Evolutionary conservation across 495 filamentous ascomycete species (phyloP).

Genomic region (Tuber umbilicatum): DNA sequence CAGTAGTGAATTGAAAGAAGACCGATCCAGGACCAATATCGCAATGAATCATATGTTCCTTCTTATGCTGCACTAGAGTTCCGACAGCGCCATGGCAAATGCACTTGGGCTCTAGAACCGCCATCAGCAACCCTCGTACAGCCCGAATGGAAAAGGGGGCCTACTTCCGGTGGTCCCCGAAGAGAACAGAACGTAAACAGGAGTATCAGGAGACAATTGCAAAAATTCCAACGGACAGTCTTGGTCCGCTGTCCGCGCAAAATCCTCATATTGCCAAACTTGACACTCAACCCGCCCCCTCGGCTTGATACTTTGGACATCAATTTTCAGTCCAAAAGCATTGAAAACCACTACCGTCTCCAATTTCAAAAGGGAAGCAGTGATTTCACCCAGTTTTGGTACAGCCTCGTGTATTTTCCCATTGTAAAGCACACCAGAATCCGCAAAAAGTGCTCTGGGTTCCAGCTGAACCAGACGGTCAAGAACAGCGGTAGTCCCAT

Average conservation of each 20-base stretch:
- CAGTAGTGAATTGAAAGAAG: constrained; percentile 82
- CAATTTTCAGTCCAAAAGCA: constrained; percentile 43
- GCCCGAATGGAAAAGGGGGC: neutral
- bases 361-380: constrained; percentile 56
- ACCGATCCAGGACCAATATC: constrained; percentile 60
- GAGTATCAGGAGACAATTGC: constrained; percentile 72
- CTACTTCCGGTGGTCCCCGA: constrained; percentile 72
- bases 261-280: constrained; percentile 50
- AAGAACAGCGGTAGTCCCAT: constrained; percentile 60
- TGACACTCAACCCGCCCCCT: constrained; percentile 44
- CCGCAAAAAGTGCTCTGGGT: constrained; percentile 72
- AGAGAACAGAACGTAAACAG: constrained; percentile 82
- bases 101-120: constrained; percentile 62
- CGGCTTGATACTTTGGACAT: constrained; percentile 17
- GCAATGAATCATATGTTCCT: constrained; percentile 80
- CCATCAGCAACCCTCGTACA: constrained; percentile 4
- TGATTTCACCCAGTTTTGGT: constrained; percentile 66
- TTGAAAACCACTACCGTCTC: constrained; percentile 64
- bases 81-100: constrained; percentile 86
- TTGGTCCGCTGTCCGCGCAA: constrained; percentile 47
- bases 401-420: constrained; percentile 69
- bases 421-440: constrained; percentile 83
- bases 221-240: constrained; percentile 56
- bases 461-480: constrained; percentile 77
- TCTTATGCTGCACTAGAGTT: constrained; percentile 88